Conservation (phyloP, 108 stramenopile genomes). For the Pelagomonas calceolata region DNA sequence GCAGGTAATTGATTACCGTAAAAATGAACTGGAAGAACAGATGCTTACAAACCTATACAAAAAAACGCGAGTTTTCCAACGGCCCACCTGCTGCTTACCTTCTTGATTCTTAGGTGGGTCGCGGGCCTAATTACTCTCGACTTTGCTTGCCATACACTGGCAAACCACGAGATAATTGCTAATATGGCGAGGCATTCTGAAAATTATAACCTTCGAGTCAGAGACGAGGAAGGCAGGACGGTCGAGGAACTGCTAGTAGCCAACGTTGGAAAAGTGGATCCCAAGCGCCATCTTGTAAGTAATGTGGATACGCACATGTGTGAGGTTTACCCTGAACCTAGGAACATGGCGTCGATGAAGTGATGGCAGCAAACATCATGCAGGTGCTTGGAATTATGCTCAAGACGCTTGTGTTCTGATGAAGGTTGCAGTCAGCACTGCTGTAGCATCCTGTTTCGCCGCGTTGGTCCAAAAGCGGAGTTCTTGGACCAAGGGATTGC, state of each 20-base stretch:
- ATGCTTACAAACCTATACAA: constrained; percentile 98
- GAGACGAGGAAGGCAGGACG: constrained; percentile 70
- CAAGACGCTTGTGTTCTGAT: constrained; percentile 95
- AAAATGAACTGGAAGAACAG: constrained; percentile 97
- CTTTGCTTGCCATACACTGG: constrained; percentile 76
- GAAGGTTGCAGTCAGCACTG: too few species aligned
- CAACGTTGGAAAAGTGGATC: constrained; percentile 94
- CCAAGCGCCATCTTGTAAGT: constrained; percentile 39
- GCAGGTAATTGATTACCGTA: constrained; percentile 85
- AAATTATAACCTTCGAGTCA: constrained; percentile 82
- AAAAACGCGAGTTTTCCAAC: too few species aligned
- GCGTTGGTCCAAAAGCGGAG: too few species aligned
- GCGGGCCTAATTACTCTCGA: constrained; percentile 61
- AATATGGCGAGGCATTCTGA: constrained; percentile 79
- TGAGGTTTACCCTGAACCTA: constrained; percentile 39
- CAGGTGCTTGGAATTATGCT: constrained; percentile 96
- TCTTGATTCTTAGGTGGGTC: constrained; percentile 52
- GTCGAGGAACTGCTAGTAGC: constrained; percentile 64
- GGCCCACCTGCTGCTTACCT: background rate
- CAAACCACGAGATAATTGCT: constrained; percentile 71
- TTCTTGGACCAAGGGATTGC: too few species aligned
- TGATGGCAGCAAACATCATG: constrained; percentile 92
- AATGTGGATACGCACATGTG: constrained; percentile 9
- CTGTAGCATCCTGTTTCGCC: too few species aligned
- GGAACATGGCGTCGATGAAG: constrained; percentile 69